Percentiles rank a stretch among this genome's conserved stretches.
Evolutionary conservation across 495 filamentous ascomycete genomes (phyloP).

Genomic region (Annulohypoxylon maeteangense): DNA sequence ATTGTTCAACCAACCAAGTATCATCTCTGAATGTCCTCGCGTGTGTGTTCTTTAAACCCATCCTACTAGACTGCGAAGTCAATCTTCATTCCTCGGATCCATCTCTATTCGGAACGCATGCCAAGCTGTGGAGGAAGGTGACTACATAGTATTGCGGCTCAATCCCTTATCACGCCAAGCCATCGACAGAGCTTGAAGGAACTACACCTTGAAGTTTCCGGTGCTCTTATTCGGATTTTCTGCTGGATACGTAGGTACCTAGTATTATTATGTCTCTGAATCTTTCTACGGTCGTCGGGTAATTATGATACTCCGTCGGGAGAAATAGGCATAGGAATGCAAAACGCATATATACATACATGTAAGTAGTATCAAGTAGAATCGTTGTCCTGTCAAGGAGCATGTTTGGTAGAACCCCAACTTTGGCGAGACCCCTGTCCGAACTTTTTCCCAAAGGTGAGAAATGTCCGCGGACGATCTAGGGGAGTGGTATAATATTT

Average conservation of each 20-base stretch:
- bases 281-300: background rate
- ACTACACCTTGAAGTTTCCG: conserved; percentile 17
- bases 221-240: background rate
- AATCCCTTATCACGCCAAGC: conserved; percentile 22
- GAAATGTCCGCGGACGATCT: conserved; percentile 1
- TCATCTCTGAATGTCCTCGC: background rate
- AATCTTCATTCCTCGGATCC: background rate
- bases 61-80: background rate
- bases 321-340: background rate
- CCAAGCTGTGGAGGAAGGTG: conserved; percentile 21
- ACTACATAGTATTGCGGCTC: conserved; percentile 42
- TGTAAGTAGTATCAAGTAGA: background rate
- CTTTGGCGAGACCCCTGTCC: background rate
- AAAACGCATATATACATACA: background rate
- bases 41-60: background rate
- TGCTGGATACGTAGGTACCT: background rate
- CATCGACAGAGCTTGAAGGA: conserved; percentile 33
- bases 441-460: background rate
- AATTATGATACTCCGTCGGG: background rate
- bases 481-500: background rate
- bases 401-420: background rate
- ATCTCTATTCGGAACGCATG: background rate
- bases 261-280: background rate
- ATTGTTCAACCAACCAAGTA: background rate
- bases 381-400: background rate